phyloP scores from a whole-genome alignment of 192 early-diverging fungal genomes.

The Coemansia sp. region DNA sequence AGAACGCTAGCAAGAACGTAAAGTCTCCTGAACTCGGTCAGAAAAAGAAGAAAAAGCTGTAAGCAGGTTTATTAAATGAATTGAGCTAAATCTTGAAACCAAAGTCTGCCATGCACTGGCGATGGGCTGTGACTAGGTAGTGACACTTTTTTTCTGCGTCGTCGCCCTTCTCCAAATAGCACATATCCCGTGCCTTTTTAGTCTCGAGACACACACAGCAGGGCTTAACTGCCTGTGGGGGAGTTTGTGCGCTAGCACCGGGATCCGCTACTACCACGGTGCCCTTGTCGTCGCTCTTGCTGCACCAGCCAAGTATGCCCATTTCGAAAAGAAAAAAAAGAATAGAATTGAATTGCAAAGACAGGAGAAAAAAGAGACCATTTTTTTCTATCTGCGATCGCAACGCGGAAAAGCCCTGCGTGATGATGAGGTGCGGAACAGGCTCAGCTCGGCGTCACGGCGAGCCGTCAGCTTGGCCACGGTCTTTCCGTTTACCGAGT shows the following conservation, averaged over 20 bases:
- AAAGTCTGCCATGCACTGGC: slow-evolving; percentile 84
- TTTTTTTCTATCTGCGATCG: not conserved
- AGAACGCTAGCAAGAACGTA: slow-evolving; percentile 41
- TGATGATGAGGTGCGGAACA: slow-evolving; percentile 9
- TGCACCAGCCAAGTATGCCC: not conserved
- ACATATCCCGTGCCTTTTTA: slow-evolving; percentile 84
- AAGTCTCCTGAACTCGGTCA: not conserved
- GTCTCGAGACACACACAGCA: slow-evolving; percentile 98
- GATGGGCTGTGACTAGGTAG: slow-evolving; percentile 83
- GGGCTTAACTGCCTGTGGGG: slow-evolving; percentile 64
- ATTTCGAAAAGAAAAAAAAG: not conserved
- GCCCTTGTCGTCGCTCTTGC: not conserved
- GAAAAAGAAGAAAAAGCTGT: slow-evolving; percentile 42
- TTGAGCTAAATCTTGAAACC: slow-evolving; percentile 83
- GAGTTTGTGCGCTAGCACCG: not conserved
- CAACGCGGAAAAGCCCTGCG: not conserved
- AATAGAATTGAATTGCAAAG: not conserved
- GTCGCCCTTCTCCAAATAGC: slow-evolving; percentile 75
- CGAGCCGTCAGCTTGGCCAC: not conserved
- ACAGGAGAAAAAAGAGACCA: not conserved
- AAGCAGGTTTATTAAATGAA: not conserved
- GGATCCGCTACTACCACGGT: not conserved
- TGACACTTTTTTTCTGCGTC: slow-evolving; percentile 78
- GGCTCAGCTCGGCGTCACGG: slow-evolving; percentile 9
- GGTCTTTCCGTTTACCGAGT: not conserved